Conservation (phyloP, 2,329 filamentous ascomycete species). For the Cercospora sojina region DNA sequence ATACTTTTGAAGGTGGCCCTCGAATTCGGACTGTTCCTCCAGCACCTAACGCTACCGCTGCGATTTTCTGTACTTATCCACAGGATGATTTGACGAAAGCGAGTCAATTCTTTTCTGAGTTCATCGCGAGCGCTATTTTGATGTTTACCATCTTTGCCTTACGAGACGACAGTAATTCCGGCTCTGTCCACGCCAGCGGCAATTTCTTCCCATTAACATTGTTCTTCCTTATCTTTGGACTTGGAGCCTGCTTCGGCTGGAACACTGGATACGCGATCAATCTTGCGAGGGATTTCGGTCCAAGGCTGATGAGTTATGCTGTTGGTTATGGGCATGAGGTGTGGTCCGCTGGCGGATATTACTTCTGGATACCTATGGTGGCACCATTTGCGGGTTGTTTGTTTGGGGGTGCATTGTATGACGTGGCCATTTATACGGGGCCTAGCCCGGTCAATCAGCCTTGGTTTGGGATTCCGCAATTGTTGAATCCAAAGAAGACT, state of each 20-base stretch:
- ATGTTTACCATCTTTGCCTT: slow-evolving; percentile 71
- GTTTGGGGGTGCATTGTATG: slow-evolving; percentile 66
- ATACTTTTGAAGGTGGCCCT: slow-evolving; percentile 57
- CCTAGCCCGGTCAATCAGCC: slow-evolving; percentile 62
- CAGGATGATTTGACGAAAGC: slow-evolving; percentile 61
- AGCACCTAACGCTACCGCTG: slow-evolving; percentile 58
- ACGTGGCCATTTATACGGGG: slow-evolving; percentile 65
- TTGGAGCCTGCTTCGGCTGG: slow-evolving; percentile 67
- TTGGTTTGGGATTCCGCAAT: slow-evolving; percentile 39
- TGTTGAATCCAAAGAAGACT: slow-evolving; percentile 26
- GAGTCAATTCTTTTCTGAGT: slow-evolving; percentile 70
- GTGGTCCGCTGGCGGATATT: slow-evolving; percentile 60
- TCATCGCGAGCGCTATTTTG: slow-evolving; percentile 63
- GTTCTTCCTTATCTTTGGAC: slow-evolving; percentile 67
- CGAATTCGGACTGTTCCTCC: slow-evolving; percentile 63
- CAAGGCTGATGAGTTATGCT: slow-evolving; percentile 65
- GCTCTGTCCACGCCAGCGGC: slow-evolving; percentile 32
- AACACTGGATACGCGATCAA: slow-evolving; percentile 69
- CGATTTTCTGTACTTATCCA: slow-evolving; percentile 70
- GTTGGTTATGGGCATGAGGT: slow-evolving; percentile 65
- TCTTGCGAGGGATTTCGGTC: slow-evolving; percentile 68
- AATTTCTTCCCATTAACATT: slow-evolving; percentile 58
- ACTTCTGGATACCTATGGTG: slow-evolving; percentile 55
- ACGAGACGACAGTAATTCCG: slow-evolving; percentile 52
- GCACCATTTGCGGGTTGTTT: slow-evolving; percentile 62